Conservation (phyloP, 2,329 filamentous ascomycete species). For the Penicillium capsulatum region DNA sequence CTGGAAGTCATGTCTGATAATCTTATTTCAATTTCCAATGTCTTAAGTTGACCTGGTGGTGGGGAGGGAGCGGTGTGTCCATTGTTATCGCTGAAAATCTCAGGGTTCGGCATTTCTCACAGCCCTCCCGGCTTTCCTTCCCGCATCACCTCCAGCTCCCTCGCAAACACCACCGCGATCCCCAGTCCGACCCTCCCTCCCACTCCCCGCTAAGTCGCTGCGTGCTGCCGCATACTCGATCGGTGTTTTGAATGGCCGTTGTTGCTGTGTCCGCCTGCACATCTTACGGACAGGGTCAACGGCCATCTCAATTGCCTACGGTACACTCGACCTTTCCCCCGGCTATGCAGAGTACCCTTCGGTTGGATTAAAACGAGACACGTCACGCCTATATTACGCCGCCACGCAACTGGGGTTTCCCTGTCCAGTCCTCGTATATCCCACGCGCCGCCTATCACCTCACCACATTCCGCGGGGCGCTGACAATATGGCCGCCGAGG, state of each 20-base stretch:
- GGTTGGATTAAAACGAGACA: background rate
- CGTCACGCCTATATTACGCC: background rate
- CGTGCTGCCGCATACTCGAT: slow-evolving; percentile 5
- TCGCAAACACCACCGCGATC: background rate
- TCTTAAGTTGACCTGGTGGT: background rate
- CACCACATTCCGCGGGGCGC: slow-evolving; percentile 1
- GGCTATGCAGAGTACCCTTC: too few species aligned
- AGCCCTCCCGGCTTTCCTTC: slow-evolving; percentile 13
- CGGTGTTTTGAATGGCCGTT: slow-evolving; percentile 19
- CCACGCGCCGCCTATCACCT: background rate
- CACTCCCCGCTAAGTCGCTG: background rate
- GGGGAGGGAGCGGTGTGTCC: slow-evolving; percentile 18
- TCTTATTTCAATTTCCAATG: too few species aligned
- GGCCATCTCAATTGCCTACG: slow-evolving; percentile 14
- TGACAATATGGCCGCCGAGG: slow-evolving; percentile 32
- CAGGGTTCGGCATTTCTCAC: slow-evolving; percentile 16
- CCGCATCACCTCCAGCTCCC: slow-evolving; percentile 5
- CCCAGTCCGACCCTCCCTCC: background rate
- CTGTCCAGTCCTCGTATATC: background rate
- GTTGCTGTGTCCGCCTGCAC: slow-evolving; percentile 20
- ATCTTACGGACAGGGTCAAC: slow-evolving; percentile 20
- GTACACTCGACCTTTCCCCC: background rate
- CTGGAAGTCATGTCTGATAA: too few species aligned
- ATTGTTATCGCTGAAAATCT: slow-evolving; percentile 17
- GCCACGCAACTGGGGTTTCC: too few species aligned